Conservation (phyloP, 306 rosid species). For the Crotalaria pallida region DNA sequence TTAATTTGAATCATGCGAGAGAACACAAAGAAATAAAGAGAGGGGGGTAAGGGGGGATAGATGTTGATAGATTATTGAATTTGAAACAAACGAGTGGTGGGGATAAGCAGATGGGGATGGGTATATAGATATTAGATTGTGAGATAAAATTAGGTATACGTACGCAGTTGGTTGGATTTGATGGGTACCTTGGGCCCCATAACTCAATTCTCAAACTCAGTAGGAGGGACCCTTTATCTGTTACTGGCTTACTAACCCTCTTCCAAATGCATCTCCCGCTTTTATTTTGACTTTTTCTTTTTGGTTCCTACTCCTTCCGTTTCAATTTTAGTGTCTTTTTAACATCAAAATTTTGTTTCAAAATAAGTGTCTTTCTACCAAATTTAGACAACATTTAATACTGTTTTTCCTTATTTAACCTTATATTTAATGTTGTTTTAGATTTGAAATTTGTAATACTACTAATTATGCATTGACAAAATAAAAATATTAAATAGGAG, state of each 20-base stretch:
- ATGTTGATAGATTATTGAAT: neutral
- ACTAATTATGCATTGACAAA: too few species aligned
- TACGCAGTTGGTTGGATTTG: slow-evolving; percentile 14
- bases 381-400: too few species aligned
- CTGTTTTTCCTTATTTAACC: too few species aligned
- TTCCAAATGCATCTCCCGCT: slow-evolving; percentile 17
- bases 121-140: slow-evolving; percentile 1
- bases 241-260: neutral
- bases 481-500: too few species aligned
- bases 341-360: too few species aligned
- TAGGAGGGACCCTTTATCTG: slow-evolving; percentile 1
- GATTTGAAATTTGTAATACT: too few species aligned
- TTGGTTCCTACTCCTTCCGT: too few species aligned
- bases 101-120: neutral
- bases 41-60: neutral
- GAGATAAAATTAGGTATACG: neutral
- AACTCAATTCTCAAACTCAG: neutral
- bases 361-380: too few species aligned
- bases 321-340: too few species aligned
- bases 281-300: too few species aligned
- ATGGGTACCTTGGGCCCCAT: slow-evolving; percentile 10
- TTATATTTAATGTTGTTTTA: too few species aligned
- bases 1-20: neutral
- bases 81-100: neutral
- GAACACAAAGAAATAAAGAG: neutral